Evolutionary conservation across 2,329 filamentous ascomycete species (phyloP).

Genomic region (Coniochaeta hoffmannii): DNA sequence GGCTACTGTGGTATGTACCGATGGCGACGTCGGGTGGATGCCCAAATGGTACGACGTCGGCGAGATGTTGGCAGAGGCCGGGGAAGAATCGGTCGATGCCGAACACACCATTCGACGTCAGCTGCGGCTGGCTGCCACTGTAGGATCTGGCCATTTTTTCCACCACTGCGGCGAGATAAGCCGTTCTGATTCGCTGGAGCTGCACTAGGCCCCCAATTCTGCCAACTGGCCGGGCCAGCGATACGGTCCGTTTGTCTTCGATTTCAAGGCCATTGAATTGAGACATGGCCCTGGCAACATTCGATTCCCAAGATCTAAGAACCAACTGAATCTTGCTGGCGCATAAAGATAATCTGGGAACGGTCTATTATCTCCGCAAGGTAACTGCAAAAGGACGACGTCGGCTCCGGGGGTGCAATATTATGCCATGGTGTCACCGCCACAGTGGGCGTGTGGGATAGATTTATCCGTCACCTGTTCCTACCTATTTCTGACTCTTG

Average conservation of each 20-base stretch:
- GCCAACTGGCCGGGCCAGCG: not conserved
- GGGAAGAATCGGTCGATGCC: constrained; percentile 14
- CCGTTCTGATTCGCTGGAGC: not conserved
- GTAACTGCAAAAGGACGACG: not conserved
- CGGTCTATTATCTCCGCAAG: not conserved
- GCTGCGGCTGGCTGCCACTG: not conserved
- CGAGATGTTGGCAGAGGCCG: constrained; percentile 1
- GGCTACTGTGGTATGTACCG: not conserved
- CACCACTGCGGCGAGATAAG: not conserved
- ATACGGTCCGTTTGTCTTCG: not conserved
- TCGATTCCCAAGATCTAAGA: not conserved
- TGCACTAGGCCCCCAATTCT: not conserved
- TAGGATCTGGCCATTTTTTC: not conserved
- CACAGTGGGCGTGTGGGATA: not conserved
- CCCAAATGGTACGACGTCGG: constrained; percentile 3
- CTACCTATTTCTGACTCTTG: not conserved
- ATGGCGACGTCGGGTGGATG: not conserved
- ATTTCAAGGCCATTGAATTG: not conserved
- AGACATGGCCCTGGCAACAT: not conserved
- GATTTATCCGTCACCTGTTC: not conserved
- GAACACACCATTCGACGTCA: constrained; percentile 4
- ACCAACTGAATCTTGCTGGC: not conserved
- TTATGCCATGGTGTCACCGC: not conserved
- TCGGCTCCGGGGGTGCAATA: not conserved
- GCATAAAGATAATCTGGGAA: not conserved